Evolutionary conservation across 2,329 filamentous ascomycete species (phyloP), one percentile per base, ranked within the genome.

Genomic region (Zymoseptoria pseudotritici): DNA sequence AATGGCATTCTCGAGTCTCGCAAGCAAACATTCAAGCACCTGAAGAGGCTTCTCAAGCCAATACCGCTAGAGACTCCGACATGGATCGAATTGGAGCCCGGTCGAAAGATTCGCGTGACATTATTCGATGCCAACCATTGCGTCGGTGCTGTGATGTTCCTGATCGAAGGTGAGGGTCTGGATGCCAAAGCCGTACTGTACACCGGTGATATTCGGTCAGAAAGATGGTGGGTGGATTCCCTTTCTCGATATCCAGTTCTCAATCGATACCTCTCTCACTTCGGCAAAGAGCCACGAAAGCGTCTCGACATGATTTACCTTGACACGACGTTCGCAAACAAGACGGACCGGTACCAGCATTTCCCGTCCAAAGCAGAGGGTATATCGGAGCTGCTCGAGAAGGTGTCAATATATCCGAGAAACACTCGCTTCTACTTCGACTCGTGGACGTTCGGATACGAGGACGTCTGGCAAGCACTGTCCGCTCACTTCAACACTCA

Each of bases 61-160:
- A 81, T 97, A 31, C 92, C 92, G 0, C 75, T 96, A 8, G 87
- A 94, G 55, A 91, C 90, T 0, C 90, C 91, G 0, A 92, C 87
- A 0, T 75, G 77, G 3, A 83, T 97, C 53, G 90, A 96, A 68
- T 79, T 97, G 2, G 80, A 79, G 1, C 89, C 87, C 0, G 83
- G 83, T 1, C 81, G 82, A 53, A 77, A 76, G n/a, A 85, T 97
- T 22, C 85, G 86, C 53, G 90, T 96, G 19, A 97, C 91, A 0
- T 79, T 97, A 0, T 83, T 97, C 56, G 88, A 96, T 76, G 91
- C 93, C 1, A 97, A 97, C 67, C 93, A 97, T 71, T 97, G 93
- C 68, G 83, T 88, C 0, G 92, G 93, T 0, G 86, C 91, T 19
- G 90, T 94, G 19, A 96, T 96, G 91, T 97, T 97, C 70, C 78